Conservation (phyloP, 306 rosid genomes). For the Aeschynomene evenia region DNA sequence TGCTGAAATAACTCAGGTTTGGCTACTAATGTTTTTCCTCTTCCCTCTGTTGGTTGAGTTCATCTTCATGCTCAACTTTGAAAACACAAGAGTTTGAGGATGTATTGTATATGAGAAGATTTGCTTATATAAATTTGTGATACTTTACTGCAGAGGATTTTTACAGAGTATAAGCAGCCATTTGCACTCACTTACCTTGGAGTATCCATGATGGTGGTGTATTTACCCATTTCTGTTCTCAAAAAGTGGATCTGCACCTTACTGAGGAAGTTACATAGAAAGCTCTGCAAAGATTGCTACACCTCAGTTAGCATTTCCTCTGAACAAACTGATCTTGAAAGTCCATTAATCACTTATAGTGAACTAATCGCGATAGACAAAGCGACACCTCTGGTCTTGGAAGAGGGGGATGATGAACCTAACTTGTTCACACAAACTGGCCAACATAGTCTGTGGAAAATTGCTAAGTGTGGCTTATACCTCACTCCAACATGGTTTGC, state of each 20-base stretch:
- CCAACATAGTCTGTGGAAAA: constrained; percentile 47
- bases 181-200: constrained; percentile 72
- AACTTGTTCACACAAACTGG: constrained; percentile 30
- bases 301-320: constrained; percentile 16
- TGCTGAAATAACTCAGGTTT: constrained; percentile 79
- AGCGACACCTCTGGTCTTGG: constrained; percentile 33
- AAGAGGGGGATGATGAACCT: constrained; percentile 34
- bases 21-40: neutral
- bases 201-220: constrained; percentile 57
- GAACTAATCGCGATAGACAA: constrained; percentile 54
- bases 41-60: neutral
- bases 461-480: constrained; percentile 53
- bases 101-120: neutral
- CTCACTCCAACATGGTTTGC: constrained; percentile 72
- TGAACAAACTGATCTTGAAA: constrained; percentile 26
- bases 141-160: constrained; percentile 63
- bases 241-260: constrained; percentile 49
- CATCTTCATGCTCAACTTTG: neutral
- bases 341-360: constrained; percentile 38
- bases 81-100: neutral
- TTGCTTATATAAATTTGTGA: neutral
- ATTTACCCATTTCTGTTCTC: constrained; percentile 56
- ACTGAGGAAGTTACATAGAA: constrained; percentile 18
- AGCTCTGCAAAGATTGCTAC: constrained; percentile 16
- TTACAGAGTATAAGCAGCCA: constrained; percentile 63